phyloP scores from a whole-genome alignment of 208 protist genomes.

The Acanthamoeba lenticulata region DNA sequence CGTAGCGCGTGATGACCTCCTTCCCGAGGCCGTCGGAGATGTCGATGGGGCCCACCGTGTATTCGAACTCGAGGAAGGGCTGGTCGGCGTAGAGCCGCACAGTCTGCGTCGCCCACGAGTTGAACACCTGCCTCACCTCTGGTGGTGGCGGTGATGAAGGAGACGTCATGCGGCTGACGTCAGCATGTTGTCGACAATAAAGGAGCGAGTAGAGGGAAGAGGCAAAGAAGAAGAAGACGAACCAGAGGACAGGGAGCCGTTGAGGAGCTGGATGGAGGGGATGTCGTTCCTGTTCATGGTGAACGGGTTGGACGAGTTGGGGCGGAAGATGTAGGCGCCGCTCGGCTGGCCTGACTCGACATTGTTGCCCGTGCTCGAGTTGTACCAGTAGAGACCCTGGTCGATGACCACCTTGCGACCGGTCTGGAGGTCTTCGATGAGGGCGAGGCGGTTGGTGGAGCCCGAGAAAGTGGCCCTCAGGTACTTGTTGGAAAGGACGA shows the following conservation, averaged over 20 bases:
- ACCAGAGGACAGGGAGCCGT: not conserved
- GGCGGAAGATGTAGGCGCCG: constrained; percentile 60
- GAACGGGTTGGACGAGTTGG: constrained; percentile 43
- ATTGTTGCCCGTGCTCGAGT: constrained; percentile 55
- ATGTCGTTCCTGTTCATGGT: constrained; percentile 11
- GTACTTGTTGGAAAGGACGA: not conserved
- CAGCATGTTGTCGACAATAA: not conserved
- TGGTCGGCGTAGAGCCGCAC: not conserved
- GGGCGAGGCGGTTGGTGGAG: not conserved
- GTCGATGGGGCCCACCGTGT: constrained; percentile 46
- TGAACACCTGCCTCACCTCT: constrained; percentile 8
- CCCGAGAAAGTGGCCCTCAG: not conserved
- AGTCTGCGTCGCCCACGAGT: constrained; percentile 31
- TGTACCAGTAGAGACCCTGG: constrained; percentile 42
- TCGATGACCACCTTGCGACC: not conserved
- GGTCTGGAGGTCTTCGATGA: constrained; percentile 4
- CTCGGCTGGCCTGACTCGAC: not conserved
- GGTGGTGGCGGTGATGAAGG: not conserved
- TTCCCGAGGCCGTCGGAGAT: constrained; percentile 11
- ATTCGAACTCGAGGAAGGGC: constrained; percentile 55
- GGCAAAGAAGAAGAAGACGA: not conserved
- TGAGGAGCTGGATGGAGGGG: not conserved
- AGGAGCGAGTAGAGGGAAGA: not conserved
- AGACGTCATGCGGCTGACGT: too few species aligned
- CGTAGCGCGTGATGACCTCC: constrained; percentile 19